A percentile compares a stretch with the other conserved stretches of the same genome.
These are phyloP conservation scores for Pseudocercospora musae DNA, from an alignment of 2,329 filamentous ascomycete species.

Conservation along the genomic window DNA sequence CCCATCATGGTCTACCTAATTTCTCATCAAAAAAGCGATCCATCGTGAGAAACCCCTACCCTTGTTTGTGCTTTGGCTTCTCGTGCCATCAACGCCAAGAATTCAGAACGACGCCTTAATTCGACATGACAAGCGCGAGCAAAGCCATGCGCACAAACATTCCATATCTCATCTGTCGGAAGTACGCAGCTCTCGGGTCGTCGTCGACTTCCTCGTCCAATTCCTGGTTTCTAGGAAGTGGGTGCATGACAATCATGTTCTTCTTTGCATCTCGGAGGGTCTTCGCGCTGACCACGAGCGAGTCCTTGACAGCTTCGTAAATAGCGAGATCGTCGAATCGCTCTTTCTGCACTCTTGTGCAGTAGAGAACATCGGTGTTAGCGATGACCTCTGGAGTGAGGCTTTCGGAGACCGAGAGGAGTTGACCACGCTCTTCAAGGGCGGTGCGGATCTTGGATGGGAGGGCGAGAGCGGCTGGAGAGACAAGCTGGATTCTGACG, in stretches of 20 bases:
- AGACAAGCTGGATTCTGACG: constrained; percentile 87
- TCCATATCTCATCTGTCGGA: constrained; percentile 98
- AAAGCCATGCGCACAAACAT: constrained; percentile 98
- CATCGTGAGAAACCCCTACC: not conserved
- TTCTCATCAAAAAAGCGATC: not conserved
- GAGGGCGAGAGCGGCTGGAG: constrained; percentile 73
- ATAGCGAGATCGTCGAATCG: constrained; percentile 75
- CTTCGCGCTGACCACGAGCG: constrained; percentile 84
- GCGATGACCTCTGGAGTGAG: constrained; percentile 85
- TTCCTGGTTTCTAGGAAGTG: constrained; percentile 88
- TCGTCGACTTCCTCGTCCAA: constrained; percentile 95
- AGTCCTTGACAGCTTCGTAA: constrained; percentile 85
- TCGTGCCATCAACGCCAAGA: not conserved
- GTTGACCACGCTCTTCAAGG: constrained; percentile 70
- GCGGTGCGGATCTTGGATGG: constrained; percentile 71
- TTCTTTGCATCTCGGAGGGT: constrained; percentile 88
- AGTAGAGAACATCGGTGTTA: constrained; percentile 89
- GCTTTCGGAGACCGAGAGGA: constrained; percentile 69
- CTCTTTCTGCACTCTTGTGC: constrained; percentile 95
- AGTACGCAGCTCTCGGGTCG: constrained; percentile 94
- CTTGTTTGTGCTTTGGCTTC: not conserved
- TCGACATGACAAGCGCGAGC: constrained; percentile 85
- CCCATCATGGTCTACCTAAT: not conserved
- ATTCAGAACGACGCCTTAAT: not conserved
- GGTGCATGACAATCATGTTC: constrained; percentile 93